phyloP scores from a whole-genome alignment of 2,329 filamentous ascomycete genomes.

The Fusarium udum region DNA sequence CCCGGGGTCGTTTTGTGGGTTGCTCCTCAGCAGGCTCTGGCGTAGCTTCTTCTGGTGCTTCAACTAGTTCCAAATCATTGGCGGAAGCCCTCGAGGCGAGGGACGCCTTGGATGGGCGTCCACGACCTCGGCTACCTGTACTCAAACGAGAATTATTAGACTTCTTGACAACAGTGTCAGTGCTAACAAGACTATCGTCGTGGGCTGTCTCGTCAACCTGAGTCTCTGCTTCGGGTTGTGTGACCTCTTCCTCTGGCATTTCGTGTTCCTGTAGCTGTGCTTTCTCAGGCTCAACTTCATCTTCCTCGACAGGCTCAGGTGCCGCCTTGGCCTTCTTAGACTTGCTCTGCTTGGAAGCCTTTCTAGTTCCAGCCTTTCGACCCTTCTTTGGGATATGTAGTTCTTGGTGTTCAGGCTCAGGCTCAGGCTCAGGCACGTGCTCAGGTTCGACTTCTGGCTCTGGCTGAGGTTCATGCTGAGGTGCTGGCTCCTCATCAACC shows the following conservation, averaged over 20 bases:
- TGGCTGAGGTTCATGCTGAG: conserved; percentile 7
- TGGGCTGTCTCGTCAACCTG: conserved; percentile 44
- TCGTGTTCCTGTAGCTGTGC: conserved; percentile 4
- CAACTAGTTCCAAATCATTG: conserved; percentile 38
- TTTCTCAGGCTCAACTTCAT: conserved; percentile 28
- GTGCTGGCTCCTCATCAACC: conserved; percentile 40
- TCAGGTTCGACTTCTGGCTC: conserved; percentile 19
- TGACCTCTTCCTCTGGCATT: background rate
- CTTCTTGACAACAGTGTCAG: conserved; percentile 54
- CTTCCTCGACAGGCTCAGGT: conserved; percentile 37
- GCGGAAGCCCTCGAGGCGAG: conserved; percentile 40
- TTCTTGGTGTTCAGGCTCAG: conserved; percentile 44
- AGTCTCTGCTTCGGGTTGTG: conserved; percentile 16
- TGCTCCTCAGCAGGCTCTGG: conserved; percentile 18
- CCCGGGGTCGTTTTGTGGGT: conserved; percentile 44
- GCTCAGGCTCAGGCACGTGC: conserved; percentile 28
- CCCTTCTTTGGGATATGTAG: conserved; percentile 63
- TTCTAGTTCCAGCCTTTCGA: conserved; percentile 61
- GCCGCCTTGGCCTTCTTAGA: conserved; percentile 54
- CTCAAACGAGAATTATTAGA: conserved; percentile 35
- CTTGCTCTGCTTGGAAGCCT: conserved; percentile 62
- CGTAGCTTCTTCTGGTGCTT: conserved; percentile 24
- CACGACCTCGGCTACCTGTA: conserved; percentile 42
- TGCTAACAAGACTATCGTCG: conserved; percentile 54
- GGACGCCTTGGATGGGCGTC: conserved; percentile 46